These are phyloP conservation scores for Trifolium pratense DNA, from an alignment of 306 rosid genomes.

Conservation along the genomic window DNA sequence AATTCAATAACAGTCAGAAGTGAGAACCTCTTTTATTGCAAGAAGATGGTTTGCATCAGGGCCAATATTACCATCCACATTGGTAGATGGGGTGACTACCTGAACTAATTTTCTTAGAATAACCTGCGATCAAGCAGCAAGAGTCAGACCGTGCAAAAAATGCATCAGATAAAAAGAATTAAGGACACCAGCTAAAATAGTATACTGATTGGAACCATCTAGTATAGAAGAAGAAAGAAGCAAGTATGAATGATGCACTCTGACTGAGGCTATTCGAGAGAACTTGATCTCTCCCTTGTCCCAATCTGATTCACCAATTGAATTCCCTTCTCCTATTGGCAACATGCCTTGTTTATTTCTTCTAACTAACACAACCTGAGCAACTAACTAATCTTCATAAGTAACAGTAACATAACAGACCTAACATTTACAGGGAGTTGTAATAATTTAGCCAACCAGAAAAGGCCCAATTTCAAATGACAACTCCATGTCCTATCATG, in stretches of 20 bases:
- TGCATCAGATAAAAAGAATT: slow-evolving; percentile 27
- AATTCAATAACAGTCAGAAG: slow-evolving; percentile 24
- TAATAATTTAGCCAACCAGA: slow-evolving; percentile 21
- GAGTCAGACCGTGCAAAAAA: slow-evolving; percentile 40
- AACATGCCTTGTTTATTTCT: not conserved
- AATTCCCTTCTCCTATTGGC: not conserved
- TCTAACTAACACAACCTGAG: not conserved
- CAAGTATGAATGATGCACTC: not conserved
- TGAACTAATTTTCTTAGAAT: slow-evolving; percentile 75
- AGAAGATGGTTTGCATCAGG: slow-evolving; percentile 91
- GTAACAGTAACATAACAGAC: not conserved
- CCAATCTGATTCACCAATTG: not conserved
- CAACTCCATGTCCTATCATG: slow-evolving; percentile 11
- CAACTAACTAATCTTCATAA: not conserved
- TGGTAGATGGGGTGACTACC: slow-evolving; percentile 87
- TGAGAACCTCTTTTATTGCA: slow-evolving; percentile 81
- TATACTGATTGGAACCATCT: not conserved
- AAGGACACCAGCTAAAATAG: not conserved
- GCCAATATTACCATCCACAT: slow-evolving; percentile 72
- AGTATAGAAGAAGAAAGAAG: slow-evolving; percentile 2
- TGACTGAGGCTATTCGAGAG: not conserved
- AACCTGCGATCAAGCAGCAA: slow-evolving; percentile 55
- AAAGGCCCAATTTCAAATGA: slow-evolving; percentile 32
- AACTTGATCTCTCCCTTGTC: slow-evolving; percentile 4
- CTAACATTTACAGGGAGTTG: not conserved